Percentiles rank a stretch among this genome's conserved stretches.
Evolutionary conservation across 2,329 filamentous ascomycete genomes (phyloP).

Genomic region (Colletotrichum theobromicola): DNA sequence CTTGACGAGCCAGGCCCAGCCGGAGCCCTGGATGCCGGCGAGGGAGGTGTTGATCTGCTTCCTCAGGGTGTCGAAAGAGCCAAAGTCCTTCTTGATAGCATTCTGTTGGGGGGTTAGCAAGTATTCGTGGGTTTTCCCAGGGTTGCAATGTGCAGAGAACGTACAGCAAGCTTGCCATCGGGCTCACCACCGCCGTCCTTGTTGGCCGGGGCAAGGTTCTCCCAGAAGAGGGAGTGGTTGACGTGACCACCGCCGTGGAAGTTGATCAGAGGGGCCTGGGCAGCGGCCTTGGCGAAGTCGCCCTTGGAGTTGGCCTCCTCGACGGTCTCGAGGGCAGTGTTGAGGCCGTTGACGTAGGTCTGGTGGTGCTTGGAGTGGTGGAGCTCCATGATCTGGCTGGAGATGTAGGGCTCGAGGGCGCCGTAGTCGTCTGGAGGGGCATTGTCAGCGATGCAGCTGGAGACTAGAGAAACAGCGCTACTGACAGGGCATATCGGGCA

Average conservation of each 20-base stretch:
- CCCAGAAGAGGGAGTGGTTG: slow-evolving; percentile 89
- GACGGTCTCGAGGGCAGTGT: slow-evolving; percentile 77
- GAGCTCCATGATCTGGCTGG: slow-evolving; percentile 93
- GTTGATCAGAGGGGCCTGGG: slow-evolving; percentile 63
- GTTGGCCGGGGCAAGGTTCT: slow-evolving; percentile 74
- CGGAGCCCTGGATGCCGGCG: slow-evolving; percentile 81
- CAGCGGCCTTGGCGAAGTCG: slow-evolving; percentile 56
- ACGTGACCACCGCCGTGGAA: slow-evolving; percentile 88
- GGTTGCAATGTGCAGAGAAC: slow-evolving; percentile 43
- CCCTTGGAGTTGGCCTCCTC: slow-evolving; percentile 68
- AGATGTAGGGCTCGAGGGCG: slow-evolving; percentile 85
- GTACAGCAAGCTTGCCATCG: slow-evolving; percentile 63
- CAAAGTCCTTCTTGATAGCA: slow-evolving; percentile 71
- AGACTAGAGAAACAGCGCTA: neutral
- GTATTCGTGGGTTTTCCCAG: no score
- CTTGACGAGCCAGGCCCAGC: slow-evolving; percentile 90
- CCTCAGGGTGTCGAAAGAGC: slow-evolving; percentile 66
- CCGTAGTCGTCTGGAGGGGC: slow-evolving; percentile 84
- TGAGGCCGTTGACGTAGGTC: slow-evolving; percentile 90
- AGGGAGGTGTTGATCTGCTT: slow-evolving; percentile 73
- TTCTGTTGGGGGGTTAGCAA: slow-evolving; percentile 35
- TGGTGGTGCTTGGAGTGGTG: slow-evolving; percentile 96
- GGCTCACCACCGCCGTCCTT: slow-evolving; percentile 67
- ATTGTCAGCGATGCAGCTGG: neutral
- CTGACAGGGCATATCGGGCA: slow-evolving; percentile 80